Percentiles rank a stretch among this genome's conserved stretches.
phyloP scores from a whole-genome alignment of 2,329 filamentous ascomycete species.

The Talaromyces islandicus region DNA sequence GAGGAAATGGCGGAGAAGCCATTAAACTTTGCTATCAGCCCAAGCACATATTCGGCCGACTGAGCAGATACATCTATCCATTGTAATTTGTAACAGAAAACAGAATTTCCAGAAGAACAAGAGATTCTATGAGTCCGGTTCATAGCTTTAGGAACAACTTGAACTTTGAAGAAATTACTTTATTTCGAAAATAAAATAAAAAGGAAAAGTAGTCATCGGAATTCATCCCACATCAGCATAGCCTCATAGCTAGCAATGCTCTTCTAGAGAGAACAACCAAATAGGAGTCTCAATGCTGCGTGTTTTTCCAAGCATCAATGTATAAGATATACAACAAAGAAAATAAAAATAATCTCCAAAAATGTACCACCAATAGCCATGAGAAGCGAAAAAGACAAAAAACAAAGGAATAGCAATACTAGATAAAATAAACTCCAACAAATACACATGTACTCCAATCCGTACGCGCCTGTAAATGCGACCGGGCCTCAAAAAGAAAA shows the following conservation, averaged over 20 bases:
- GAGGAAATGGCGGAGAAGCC: background rate
- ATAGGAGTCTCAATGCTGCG: background rate
- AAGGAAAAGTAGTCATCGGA: background rate
- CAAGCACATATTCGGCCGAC: background rate
- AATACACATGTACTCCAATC: slow-evolving; percentile 3
- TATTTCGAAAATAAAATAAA: background rate
- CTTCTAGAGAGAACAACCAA: background rate
- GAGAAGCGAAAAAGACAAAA: background rate
- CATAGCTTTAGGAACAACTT: background rate
- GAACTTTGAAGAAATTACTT: background rate
- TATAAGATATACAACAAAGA: background rate
- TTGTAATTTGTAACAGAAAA: background rate
- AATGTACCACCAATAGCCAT: background rate
- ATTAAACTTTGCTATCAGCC: background rate
- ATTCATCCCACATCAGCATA: background rate
- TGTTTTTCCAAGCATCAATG: background rate
- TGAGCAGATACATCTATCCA: background rate
- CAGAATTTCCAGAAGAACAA: background rate
- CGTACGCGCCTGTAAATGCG: slow-evolving; percentile 12
- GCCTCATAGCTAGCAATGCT: background rate
- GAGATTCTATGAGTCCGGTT: background rate
- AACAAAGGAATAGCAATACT: background rate
- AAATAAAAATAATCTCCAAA: slow-evolving; percentile 1
- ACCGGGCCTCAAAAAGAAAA: slow-evolving; percentile 1
- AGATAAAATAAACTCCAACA: slow-evolving; percentile 1